phyloP scores from a whole-genome alignment of 768 basidiomycete genomes.

The Russula sp. region DNA sequence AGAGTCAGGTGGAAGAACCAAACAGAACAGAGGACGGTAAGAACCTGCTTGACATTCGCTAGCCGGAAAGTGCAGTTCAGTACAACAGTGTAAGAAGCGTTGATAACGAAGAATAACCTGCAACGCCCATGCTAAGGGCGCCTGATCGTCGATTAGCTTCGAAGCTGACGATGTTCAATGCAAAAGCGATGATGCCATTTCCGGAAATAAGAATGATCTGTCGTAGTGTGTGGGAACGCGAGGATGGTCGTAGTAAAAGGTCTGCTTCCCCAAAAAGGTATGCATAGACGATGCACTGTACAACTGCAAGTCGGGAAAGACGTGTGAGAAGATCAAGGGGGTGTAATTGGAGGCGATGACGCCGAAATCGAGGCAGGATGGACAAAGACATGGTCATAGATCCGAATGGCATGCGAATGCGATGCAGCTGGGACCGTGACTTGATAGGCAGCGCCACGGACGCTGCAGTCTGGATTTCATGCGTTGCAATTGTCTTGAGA shows the following conservation, averaged over 20 bases:
- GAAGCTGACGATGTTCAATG: conserved; percentile 90
- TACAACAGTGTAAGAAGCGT: not conserved
- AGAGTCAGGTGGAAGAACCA: conserved; percentile 78
- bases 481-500: conserved; percentile 89
- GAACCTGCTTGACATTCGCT: conserved; percentile 91
- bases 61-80: conserved; percentile 7
- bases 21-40: conserved; percentile 84
- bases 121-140: conserved; percentile 86
- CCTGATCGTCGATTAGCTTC: conserved; percentile 93
- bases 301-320: conserved; percentile 88
- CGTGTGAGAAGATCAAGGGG: conserved; percentile 85
- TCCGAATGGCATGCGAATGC: conserved; percentile 6
- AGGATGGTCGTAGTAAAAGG: conserved; percentile 37
- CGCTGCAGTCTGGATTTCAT: conserved; percentile 54
- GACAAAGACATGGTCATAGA: conserved; percentile 23
- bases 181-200: conserved; percentile 88
- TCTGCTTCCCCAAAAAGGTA: conserved; percentile 76
- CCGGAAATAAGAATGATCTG: conserved; percentile 44
- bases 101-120: conserved; percentile 45
- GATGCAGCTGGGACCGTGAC: not conserved
- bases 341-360: conserved; percentile 42
- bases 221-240: conserved; percentile 29
- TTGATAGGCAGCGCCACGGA: conserved; percentile 22
- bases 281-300: conserved; percentile 78
- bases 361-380: conserved; percentile 19